Conservation (phyloP, 2,329 filamentous ascomycete genomes). For the Pleomassaria siparia region DNA sequence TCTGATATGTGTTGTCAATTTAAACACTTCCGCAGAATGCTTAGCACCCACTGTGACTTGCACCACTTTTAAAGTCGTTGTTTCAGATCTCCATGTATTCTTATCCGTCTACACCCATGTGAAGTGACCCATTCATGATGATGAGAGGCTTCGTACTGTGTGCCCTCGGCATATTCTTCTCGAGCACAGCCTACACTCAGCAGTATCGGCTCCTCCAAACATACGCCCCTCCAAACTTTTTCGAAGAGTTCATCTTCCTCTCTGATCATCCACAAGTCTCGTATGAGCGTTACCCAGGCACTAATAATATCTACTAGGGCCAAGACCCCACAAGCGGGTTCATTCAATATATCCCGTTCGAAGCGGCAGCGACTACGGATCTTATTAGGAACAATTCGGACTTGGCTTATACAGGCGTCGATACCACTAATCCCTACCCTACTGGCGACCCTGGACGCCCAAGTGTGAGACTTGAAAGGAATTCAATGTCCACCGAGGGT, state of each 20-base stretch:
- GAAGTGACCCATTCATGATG: conserved; percentile 8
- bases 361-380: conserved; percentile 32
- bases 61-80: neutral
- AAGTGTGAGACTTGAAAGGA: conserved; percentile 48
- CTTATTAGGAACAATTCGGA: conserved; percentile 31
- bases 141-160: conserved; percentile 10
- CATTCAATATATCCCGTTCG: conserved; percentile 32
- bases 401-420: conserved; percentile 47
- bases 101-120: conserved; percentile 3
- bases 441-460: conserved; percentile 32
- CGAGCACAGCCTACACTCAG: conserved; percentile 5
- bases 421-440: conserved; percentile 33
- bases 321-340: conserved; percentile 26
- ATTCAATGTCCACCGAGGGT: conserved; percentile 46
- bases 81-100: neutral
- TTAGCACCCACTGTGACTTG: neutral
- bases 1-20: conserved; percentile 11
- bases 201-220: conserved; percentile 24
- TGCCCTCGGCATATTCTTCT: conserved; percentile 9
- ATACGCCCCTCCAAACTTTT: conserved; percentile 37
- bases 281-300: neutral
- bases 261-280: conserved; percentile 2
- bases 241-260: conserved; percentile 44
- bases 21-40: conserved; percentile 11
- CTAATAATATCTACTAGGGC: conserved; percentile 12